Conservation (phyloP, 495 filamentous ascomycete genomes). For the Immersiella caudata region DNA sequence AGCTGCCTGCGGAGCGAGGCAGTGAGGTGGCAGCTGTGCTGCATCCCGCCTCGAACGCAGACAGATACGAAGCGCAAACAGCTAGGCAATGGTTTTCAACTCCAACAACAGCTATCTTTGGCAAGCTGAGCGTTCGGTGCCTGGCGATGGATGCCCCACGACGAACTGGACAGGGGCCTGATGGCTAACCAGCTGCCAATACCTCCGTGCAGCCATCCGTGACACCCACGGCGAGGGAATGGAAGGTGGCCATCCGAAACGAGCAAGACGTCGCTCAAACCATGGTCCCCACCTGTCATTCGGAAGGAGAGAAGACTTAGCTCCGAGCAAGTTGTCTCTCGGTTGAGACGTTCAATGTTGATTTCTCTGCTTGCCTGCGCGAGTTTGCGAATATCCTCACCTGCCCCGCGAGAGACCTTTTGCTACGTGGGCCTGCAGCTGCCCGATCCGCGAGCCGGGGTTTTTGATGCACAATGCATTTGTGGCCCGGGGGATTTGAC, state of each 20-base stretch:
- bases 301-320: not conserved
- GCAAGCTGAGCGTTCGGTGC: not conserved
- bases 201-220: constrained; percentile 7
- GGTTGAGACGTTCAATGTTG: not conserved
- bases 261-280: constrained; percentile 17
- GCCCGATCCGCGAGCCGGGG: constrained; percentile 12
- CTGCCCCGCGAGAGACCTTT: not conserved
- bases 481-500: not conserved
- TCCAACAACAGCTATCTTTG: not conserved
- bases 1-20: constrained; percentile 1
- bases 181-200: not conserved
- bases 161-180: not conserved
- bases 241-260: constrained; percentile 19
- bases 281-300: not conserved
- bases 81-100: not conserved
- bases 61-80: not conserved
- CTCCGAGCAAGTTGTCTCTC: not conserved
- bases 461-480: constrained; percentile 16
- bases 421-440: not conserved
- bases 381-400: not conserved
- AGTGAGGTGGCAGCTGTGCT: constrained; percentile 4
- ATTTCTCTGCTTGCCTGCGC: not conserved
- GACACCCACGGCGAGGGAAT: not conserved
- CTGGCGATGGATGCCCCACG: constrained; percentile 2
- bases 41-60: not conserved